Conservation (phyloP, 768 basidiomycete genomes). For the Mycena kentingensis region DNA sequence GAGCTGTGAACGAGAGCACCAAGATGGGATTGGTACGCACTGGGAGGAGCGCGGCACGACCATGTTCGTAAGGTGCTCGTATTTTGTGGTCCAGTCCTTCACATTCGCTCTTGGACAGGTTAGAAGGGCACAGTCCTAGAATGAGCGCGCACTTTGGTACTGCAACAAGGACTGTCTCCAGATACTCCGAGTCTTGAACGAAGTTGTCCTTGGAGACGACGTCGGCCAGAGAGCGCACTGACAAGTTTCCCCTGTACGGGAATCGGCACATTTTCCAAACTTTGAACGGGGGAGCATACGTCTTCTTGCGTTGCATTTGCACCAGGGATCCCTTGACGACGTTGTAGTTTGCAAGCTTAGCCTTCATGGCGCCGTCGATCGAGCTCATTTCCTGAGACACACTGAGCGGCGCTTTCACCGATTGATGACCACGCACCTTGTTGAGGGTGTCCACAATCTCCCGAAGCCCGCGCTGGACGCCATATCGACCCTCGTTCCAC, state of each 20-base stretch:
- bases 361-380: conserved; percentile 92
- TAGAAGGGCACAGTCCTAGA: conserved; percentile 26
- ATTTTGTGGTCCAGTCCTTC: conserved; percentile 89
- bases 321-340: conserved; percentile 89
- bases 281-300: conserved; percentile 45
- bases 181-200: conserved; percentile 87
- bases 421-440: conserved; percentile 56
- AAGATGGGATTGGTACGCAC: conserved; percentile 47
- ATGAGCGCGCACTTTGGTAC: conserved; percentile 77
- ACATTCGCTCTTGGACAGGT: conserved; percentile 56
- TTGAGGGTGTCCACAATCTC: conserved; percentile 85
- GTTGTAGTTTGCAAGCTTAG: conserved; percentile 89
- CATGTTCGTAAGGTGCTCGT: conserved; percentile 86
- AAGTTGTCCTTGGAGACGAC: conserved; percentile 82
- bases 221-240: conserved; percentile 83
- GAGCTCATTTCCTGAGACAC: conserved; percentile 81
- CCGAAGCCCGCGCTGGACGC: conserved; percentile 73
- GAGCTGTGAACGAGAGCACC: conserved; percentile 5
- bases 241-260: conserved; percentile 83
- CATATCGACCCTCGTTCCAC: conserved; percentile 94
- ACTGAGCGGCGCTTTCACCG: conserved; percentile 10
- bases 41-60: conserved; percentile 90
- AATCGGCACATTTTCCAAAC: conserved; percentile 4
- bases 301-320: conserved; percentile 93
- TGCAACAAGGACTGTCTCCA: conserved; percentile 90